phyloP scores from a whole-genome alignment of 2,329 filamentous ascomycete species.

The Aspergillus neoniger region DNA sequence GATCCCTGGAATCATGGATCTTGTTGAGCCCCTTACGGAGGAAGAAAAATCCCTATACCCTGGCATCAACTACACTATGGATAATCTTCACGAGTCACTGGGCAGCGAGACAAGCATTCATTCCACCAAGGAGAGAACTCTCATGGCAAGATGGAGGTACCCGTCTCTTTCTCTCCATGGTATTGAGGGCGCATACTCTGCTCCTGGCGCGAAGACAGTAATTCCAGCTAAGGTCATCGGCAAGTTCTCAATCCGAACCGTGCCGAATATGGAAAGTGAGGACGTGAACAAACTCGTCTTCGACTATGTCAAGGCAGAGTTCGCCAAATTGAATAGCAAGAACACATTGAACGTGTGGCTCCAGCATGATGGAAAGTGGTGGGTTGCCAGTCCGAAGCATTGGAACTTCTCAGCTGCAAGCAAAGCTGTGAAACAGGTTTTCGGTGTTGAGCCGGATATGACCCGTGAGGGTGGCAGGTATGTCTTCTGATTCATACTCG shows the following conservation, averaged over 20 bases:
- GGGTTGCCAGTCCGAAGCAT: conserved; percentile 95
- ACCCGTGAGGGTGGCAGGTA: conserved; percentile 92
- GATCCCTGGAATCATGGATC: conserved; percentile 90
- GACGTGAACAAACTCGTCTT: conserved; percentile 83
- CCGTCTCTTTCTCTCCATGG: conserved; percentile 94
- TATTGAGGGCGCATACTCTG: conserved; percentile 90
- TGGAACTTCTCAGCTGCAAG: conserved; percentile 96
- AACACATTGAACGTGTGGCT: conserved; percentile 81
- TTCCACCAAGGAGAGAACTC: conserved; percentile 82
- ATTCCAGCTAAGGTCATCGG: conserved; percentile 97
- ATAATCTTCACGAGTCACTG: conserved; percentile 87
- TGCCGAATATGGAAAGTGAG: conserved; percentile 94
- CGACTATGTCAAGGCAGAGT: conserved; percentile 79
- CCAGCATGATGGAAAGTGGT: conserved; percentile 96
- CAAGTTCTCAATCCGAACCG: conserved; percentile 97
- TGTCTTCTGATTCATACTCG: conserved; percentile 32
- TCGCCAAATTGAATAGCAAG: conserved; percentile 86
- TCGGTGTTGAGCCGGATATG: conserved; percentile 89
- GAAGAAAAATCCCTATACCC: conserved; percentile 89
- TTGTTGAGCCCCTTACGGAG: conserved; percentile 83
- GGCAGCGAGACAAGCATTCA: conserved; percentile 86
- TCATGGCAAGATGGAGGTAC: conserved; percentile 96
- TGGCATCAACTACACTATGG: conserved; percentile 92
- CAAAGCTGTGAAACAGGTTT: conserved; percentile 96
- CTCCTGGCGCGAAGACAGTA: conserved; percentile 93